These are phyloP conservation scores for Neobulgaria alba DNA, from an alignment of 2,329 filamentous ascomycete genomes.

Conservation along the genomic window DNA sequence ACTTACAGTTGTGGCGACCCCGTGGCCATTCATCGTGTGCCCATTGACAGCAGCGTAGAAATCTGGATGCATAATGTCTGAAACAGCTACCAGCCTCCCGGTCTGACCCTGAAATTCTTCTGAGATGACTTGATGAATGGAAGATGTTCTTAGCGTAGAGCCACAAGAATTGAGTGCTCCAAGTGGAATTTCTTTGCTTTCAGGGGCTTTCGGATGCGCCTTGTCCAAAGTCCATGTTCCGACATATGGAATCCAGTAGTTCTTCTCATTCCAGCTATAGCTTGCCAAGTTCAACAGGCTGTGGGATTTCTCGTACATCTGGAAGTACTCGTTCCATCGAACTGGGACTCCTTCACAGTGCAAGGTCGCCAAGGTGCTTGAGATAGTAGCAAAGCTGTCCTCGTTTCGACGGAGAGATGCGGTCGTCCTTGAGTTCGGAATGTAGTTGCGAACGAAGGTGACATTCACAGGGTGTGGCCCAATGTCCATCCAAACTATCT, in stretches of 20 bases:
- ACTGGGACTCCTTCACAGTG: slow-evolving; percentile 54
- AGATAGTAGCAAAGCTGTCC: slow-evolving; percentile 55
- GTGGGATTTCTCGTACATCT: slow-evolving; percentile 48
- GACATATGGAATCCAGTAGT: slow-evolving; percentile 55
- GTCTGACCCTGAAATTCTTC: slow-evolving; percentile 32
- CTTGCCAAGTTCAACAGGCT: slow-evolving; percentile 56
- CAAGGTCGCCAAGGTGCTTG: slow-evolving; percentile 47
- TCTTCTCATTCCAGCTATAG: slow-evolving; percentile 63
- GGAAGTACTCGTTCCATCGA: slow-evolving; percentile 64
- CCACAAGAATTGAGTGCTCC: not conserved
- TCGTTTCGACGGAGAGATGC: slow-evolving; percentile 56
- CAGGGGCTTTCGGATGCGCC: slow-evolving; percentile 34
- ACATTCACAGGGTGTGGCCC: slow-evolving; percentile 63
- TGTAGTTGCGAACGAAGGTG: slow-evolving; percentile 1
- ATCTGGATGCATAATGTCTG: slow-evolving; percentile 8
- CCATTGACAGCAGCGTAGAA: slow-evolving; percentile 6
- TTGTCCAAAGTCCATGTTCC: slow-evolving; percentile 65
- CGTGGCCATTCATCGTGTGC: slow-evolving; percentile 11
- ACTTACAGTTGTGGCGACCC: slow-evolving; percentile 33
- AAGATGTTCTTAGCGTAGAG: slow-evolving; percentile 28
- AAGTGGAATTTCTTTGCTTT: not conserved
- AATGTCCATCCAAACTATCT: slow-evolving; percentile 61
- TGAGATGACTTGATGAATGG: slow-evolving; percentile 45
- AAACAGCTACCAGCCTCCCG: slow-evolving; percentile 4
- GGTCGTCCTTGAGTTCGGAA: slow-evolving; percentile 25